Evolutionary conservation across 73 alveolate genomes (phyloP).

Genomic region (Paramecium sexaurelia): DNA sequence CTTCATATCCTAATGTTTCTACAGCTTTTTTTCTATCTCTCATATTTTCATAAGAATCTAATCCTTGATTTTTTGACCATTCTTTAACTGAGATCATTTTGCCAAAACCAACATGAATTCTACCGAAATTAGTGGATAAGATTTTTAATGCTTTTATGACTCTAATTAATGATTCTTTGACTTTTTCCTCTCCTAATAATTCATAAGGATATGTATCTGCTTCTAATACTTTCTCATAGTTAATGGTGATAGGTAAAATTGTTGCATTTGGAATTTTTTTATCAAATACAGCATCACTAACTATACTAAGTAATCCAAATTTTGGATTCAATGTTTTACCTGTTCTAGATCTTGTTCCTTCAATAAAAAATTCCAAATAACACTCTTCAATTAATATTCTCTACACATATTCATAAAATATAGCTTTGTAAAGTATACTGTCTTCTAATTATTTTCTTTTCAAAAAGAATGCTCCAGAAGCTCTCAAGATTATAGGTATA

Average conservation of each 20-base stretch:
- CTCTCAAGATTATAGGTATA: conserved; percentile 78
- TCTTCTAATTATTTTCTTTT: conserved; percentile 81
- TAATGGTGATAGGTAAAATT: conserved; percentile 89
- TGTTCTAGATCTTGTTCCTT: conserved; percentile 91
- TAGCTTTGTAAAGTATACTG: conserved; percentile 82
- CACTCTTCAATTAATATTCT: conserved; percentile 73
- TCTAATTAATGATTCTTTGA: conserved; percentile 86
- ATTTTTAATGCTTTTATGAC: conserved; percentile 79
- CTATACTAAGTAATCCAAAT: conserved; percentile 76
- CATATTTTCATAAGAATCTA: conserved; percentile 37
- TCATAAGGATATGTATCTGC: conserved; percentile 94
- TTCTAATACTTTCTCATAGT: conserved; percentile 89
- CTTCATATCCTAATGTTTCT: conserved; percentile 65
- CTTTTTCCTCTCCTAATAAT: conserved; percentile 89
- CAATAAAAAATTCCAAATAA: conserved; percentile 85
- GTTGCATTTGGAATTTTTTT: conserved; percentile 76
- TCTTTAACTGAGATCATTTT: conserved; percentile 75
- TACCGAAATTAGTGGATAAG: conserved; percentile 84
- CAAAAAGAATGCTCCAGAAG: conserved; percentile 94
- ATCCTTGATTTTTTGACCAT: conserved; percentile 27
- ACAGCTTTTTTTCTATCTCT: conserved; percentile 56
- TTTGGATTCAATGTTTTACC: conserved; percentile 88
- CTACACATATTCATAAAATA: conserved; percentile 83
- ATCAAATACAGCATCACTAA: conserved; percentile 77
- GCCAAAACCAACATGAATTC: conserved; percentile 81